Evolutionary conservation across 192 early-diverging fungal species (phyloP).

Genomic region (Fimicolochytrium jonesii): DNA sequence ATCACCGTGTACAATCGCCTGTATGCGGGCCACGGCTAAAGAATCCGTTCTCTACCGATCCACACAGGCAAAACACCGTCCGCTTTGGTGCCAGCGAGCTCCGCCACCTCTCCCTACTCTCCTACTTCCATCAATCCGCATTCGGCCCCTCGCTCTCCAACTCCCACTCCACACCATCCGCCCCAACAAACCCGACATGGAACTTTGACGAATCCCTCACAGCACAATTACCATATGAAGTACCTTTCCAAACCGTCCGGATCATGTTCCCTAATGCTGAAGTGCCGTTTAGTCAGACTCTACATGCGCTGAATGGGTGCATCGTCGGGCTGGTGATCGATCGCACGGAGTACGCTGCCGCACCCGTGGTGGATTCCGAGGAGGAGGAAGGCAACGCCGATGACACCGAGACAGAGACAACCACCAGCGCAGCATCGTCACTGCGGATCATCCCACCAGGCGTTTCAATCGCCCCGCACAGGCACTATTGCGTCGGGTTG

Average conservation of each 20-base stretch:
- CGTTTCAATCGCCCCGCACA: constrained; percentile 24
- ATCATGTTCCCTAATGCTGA: constrained; percentile 52
- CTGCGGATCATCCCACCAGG: constrained; percentile 30
- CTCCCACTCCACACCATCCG: too few species aligned
- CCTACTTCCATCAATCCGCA: constrained; percentile 69
- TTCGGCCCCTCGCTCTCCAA: neutral
- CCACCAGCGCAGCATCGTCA: neutral
- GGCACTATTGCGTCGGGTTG: constrained; percentile 36
- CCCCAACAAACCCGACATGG: constrained; percentile 22
- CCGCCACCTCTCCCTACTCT: constrained; percentile 60
- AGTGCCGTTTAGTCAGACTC: constrained; percentile 71
- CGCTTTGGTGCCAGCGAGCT: constrained; percentile 63
- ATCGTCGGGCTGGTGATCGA: constrained; percentile 73
- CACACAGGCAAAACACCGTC: too few species aligned
- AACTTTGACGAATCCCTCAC: constrained; percentile 25
- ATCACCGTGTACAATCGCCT: too few species aligned
- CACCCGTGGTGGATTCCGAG: too few species aligned
- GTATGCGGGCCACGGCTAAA: too few species aligned
- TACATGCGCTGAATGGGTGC: constrained; percentile 80
- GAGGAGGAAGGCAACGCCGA: neutral
- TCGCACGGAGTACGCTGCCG: constrained; percentile 6
- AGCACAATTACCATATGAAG: constrained; percentile 25
- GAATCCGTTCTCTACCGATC: too few species aligned
- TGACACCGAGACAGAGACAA: neutral
- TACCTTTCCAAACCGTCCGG: constrained; percentile 17